Evolutionary conservation across 495 filamentous ascomycete species (phyloP).

Genomic region (Cercophora sp.): DNA sequence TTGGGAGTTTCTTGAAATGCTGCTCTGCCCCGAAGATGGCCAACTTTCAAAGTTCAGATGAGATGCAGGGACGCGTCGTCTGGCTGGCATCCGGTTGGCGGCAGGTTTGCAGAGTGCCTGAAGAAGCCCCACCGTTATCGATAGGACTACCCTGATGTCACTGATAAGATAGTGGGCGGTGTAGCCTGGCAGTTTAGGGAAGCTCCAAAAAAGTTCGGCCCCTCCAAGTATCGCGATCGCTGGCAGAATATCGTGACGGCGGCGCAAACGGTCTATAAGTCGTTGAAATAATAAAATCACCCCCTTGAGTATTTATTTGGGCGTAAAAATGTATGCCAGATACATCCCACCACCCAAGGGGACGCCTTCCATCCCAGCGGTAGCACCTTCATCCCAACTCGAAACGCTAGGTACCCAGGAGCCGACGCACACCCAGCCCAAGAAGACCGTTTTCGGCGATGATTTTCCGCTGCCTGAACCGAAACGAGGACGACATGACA

Average conservation of each 20-base stretch:
- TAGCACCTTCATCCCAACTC: no score
- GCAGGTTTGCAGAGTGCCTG: no score
- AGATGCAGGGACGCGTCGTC: conserved; percentile 7
- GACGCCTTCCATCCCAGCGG: no score
- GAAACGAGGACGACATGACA: conserved; percentile 19
- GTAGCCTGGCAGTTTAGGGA: conserved; percentile 6
- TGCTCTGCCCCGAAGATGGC: background rate
- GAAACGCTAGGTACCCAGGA: no score
- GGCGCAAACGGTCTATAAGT: no score
- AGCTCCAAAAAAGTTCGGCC: conserved; percentile 12
- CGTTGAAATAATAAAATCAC: no score
- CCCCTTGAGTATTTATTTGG: no score
- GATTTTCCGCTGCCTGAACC: conserved; percentile 19
- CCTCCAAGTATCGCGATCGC: background rate
- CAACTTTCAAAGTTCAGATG: background rate
- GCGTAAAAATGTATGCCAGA: conserved; percentile 9
- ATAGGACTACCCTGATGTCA: conserved; percentile 16
- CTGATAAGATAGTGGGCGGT: conserved; percentile 1
- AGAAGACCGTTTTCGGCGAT: conserved; percentile 28
- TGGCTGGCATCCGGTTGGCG: background rate
- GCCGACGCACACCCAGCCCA: no score
- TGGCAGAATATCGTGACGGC: background rate
- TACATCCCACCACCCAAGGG: conserved; percentile 13
- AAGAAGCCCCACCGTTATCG: conserved; percentile 22
- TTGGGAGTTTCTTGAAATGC: background rate